phyloP scores from a whole-genome alignment of 225 moss, liverwort and hornwort genomes.

The Lunularia cruciata region DNA sequence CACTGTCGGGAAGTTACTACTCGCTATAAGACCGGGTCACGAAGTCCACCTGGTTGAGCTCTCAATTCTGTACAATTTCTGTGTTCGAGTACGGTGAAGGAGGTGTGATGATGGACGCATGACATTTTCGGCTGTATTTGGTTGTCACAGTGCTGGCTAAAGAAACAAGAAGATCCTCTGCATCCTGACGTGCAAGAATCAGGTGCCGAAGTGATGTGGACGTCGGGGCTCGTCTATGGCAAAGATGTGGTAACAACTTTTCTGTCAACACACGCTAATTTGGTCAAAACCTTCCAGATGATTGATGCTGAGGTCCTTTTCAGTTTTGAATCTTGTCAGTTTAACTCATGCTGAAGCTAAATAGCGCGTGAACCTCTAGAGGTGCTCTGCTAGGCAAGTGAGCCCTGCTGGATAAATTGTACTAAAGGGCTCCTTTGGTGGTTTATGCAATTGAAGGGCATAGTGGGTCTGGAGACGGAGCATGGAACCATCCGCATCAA shows the following conservation, averaged over 20 bases:
- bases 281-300: too few relatives aligned
- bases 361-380: neutral
- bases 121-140: neutral
- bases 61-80: neutral
- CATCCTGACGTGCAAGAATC: conserved; percentile 68
- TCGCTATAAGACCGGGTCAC: neutral
- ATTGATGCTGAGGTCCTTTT: neutral
- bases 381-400: neutral
- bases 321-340: too few relatives aligned
- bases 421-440: neutral
- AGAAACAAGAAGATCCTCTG: conserved; percentile 76
- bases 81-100: too few relatives aligned
- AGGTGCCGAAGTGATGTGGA: conserved; percentile 63
- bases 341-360: neutral
- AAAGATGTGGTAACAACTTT: conserved; percentile 47
- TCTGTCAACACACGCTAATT: neutral
- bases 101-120: too few relatives aligned
- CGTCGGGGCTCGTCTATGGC: conserved; percentile 64
- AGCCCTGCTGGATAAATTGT: neutral
- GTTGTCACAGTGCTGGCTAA: conserved; percentile 83
- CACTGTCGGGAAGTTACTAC: neutral
- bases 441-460: conserved; percentile 49
- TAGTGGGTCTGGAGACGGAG: conserved; percentile 57
- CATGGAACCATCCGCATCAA: conserved; percentile 59
- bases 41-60: neutral